These are phyloP conservation scores for Podaxis sp. DNA, from an alignment of 768 basidiomycete species.

Conservation along the genomic window DNA sequence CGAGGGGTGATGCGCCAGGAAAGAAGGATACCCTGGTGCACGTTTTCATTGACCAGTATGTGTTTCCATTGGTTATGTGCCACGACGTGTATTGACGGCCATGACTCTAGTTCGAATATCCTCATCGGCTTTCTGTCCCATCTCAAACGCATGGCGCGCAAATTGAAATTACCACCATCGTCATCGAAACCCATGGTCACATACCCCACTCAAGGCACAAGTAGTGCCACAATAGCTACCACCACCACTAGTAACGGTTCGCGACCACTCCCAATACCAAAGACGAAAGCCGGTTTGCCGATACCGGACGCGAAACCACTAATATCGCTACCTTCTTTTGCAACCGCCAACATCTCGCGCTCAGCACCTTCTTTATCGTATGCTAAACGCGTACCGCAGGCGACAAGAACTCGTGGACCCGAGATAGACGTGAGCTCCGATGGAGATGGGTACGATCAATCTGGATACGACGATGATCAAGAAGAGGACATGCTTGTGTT, in stretches of 20 bases:
- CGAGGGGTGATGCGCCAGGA: constrained; percentile 30
- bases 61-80: constrained; percentile 19
- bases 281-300: constrained; percentile 11
- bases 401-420: background rate
- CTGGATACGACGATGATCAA: constrained; percentile 13
- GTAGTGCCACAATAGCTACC: constrained; percentile 11
- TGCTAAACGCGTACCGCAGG: background rate
- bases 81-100: constrained; percentile 31
- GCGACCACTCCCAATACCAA: constrained; percentile 22
- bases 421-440: constrained; percentile 23
- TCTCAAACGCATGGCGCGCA: constrained; percentile 40
- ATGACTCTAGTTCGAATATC: constrained; percentile 74
- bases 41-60: constrained; percentile 61
- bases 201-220: constrained; percentile 13
- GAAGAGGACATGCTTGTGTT: background rate
- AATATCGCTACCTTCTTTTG: constrained; percentile 41
- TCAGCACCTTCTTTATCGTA: constrained; percentile 25
- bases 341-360: constrained; percentile 26
- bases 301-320: constrained; percentile 14
- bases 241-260: constrained; percentile 8
- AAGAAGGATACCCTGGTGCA: constrained; percentile 36
- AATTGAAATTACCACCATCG: constrained; percentile 3
- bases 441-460: constrained; percentile 15
- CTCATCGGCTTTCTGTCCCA: constrained; percentile 78
- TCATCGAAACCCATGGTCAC: constrained; percentile 16